Conservation (phyloP, 441 rosid genomes). For the Pelargonium myrrhifolium region DNA sequence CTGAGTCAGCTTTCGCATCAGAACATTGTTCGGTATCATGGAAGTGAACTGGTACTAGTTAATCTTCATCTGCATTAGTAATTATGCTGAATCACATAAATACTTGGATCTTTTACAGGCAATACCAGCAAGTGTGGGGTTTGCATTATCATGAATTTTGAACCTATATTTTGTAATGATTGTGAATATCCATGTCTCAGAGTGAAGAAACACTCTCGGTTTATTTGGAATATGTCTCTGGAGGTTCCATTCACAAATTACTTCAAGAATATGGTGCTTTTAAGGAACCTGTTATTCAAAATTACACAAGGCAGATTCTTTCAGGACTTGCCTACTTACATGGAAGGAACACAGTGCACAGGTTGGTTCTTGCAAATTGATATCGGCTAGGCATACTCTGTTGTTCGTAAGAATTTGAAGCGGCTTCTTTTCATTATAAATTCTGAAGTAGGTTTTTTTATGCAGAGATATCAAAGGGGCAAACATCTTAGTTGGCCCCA, state of each 20-base stretch:
- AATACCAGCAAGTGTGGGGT: neutral
- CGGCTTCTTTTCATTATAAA: neutral
- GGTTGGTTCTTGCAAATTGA: slow-evolving; percentile 30
- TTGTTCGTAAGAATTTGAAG: neutral
- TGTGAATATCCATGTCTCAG: slow-evolving; percentile 37
- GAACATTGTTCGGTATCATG: slow-evolving; percentile 80
- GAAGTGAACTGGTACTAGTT: slow-evolving; percentile 82
- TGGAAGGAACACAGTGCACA: slow-evolving; percentile 82
- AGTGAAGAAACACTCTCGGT: slow-evolving; percentile 80
- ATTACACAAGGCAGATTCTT: slow-evolving; percentile 79
- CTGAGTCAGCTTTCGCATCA: slow-evolving; percentile 76
- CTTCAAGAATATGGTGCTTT: slow-evolving; percentile 90
- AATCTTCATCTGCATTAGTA: neutral
- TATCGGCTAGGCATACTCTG: neutral
- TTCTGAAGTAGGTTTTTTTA: slow-evolving; percentile 14
- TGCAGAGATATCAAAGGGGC: slow-evolving; percentile 95
- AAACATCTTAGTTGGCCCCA: slow-evolving; percentile 87
- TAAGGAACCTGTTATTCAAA: slow-evolving; percentile 87
- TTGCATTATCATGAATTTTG: neutral
- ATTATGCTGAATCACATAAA: too few relatives aligned
- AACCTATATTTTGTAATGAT: slow-evolving; percentile 17
- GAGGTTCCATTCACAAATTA: slow-evolving; percentile 91
- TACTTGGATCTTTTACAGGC: too few relatives aligned
- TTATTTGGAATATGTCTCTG: slow-evolving; percentile 87
- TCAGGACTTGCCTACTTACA: slow-evolving; percentile 85